Evolutionary conservation across 73 alveolate genomes (phyloP).

Genomic region (Stentor roeselii): DNA sequence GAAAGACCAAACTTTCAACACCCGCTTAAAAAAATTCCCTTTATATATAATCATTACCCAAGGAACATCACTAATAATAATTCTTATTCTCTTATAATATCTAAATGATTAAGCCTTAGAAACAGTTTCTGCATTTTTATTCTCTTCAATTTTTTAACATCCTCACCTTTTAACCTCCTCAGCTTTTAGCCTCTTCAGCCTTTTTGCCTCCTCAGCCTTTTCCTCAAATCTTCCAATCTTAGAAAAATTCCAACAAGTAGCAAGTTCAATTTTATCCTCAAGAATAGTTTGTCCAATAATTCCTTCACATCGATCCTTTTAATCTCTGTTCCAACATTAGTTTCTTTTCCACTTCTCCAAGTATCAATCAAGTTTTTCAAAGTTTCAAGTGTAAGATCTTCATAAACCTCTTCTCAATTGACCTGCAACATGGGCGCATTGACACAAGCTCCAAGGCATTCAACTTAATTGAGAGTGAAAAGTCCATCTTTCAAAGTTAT

Average conservation of each 20-base stretch:
- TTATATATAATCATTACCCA: not conserved
- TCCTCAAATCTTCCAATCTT: conserved; percentile 36
- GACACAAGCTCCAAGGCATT: conserved; percentile 90
- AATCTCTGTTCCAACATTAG: conserved; percentile 75
- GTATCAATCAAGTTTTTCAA: conserved; percentile 59
- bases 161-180: too few species aligned
- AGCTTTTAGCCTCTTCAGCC: not conserved
- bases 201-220: conserved; percentile 28
- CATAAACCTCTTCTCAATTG: conserved; percentile 84
- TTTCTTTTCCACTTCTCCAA: conserved; percentile 69
- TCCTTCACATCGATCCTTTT: conserved; percentile 71
- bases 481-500: conserved; percentile 75
- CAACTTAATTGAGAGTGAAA: conserved; percentile 82
- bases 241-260: conserved; percentile 49
- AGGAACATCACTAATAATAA: not conserved
- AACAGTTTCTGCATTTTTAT: not conserved
- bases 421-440: conserved; percentile 93
- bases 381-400: conserved; percentile 81
- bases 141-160: not conserved
- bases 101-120: not conserved
- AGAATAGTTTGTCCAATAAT: conserved; percentile 80
- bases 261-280: not conserved
- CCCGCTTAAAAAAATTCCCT: not conserved
- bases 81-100: not conserved
- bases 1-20: not conserved